A percentile compares a stretch with the other conserved stretches of the same genome.
These are phyloP conservation scores for Prunus kanzakura DNA, from an alignment of 306 rosid genomes.

Conservation along the genomic window DNA sequence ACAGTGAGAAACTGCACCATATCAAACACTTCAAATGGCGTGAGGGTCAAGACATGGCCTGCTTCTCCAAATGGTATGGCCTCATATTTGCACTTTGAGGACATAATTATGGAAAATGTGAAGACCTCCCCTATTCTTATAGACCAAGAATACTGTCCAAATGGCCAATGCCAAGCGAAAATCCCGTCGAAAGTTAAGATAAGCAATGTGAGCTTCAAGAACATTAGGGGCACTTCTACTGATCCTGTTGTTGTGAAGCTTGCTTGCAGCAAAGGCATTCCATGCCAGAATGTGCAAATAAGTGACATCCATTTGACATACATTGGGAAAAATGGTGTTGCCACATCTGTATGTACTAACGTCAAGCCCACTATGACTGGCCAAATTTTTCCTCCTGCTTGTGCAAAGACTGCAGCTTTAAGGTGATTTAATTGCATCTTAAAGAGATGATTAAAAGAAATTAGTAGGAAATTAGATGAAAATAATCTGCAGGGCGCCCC, in stretches of 20 bases:
- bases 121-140: conserved; percentile 5
- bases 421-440: not conserved
- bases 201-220: conserved; percentile 14
- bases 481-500: not conserved
- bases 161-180: conserved; percentile 9
- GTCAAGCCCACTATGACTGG: conserved; percentile 16
- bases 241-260: conserved; percentile 14
- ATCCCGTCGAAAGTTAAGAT: conserved; percentile 15
- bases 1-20: conserved; percentile 16
- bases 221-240: conserved; percentile 18
- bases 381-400: conserved; percentile 9
- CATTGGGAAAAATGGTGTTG: conserved; percentile 7
- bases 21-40: not conserved
- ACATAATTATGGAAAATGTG: conserved; percentile 17
- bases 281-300: conserved; percentile 15
- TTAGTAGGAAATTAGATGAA: not conserved
- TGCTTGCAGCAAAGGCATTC: conserved; percentile 16
- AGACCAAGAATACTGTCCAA: conserved; percentile 28
- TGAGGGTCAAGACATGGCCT: conserved; percentile 28
- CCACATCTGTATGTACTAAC: conserved; percentile 3
- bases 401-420: not conserved
- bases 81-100: conserved; percentile 10
- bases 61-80: conserved; percentile 7
- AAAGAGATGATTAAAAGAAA: not conserved
- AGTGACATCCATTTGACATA: conserved; percentile 9